phyloP scores from a whole-genome alignment of 805 yeast genomes.

The Pichia scutulata region DNA sequence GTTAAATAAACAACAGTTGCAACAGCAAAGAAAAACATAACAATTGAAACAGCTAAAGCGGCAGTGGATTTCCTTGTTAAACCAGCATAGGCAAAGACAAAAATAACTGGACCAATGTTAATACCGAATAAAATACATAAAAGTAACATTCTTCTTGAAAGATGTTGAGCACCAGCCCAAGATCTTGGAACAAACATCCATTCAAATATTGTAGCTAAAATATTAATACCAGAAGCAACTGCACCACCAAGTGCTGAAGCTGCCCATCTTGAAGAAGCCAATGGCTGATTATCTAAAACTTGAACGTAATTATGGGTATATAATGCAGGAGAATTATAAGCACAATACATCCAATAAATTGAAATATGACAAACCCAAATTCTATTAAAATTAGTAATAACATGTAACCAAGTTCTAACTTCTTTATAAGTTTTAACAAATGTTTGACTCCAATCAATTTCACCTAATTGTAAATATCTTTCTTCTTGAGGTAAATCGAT shows the following conservation, averaged over 20 bases:
- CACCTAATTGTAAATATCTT: slow-evolving; percentile 84
- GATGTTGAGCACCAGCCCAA: slow-evolving; percentile 99
- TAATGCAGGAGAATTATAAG: slow-evolving; percentile 85
- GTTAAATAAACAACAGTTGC: slow-evolving; percentile 81
- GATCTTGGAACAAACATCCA: slow-evolving; percentile 95
- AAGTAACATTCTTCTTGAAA: slow-evolving; percentile 79
- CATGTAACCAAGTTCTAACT: slow-evolving; percentile 95
- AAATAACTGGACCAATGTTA: slow-evolving; percentile 82
- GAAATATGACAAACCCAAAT: slow-evolving; percentile 93
- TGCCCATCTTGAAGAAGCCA: slow-evolving; percentile 88
- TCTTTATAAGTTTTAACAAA: slow-evolving; percentile 95
- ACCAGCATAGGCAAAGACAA: slow-evolving; percentile 76
- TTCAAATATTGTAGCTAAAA: slow-evolving; percentile 82
- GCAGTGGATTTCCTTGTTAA: slow-evolving; percentile 56
- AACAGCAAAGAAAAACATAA: slow-evolving; percentile 82
- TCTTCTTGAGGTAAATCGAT: slow-evolving; percentile 86
- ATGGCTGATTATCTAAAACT: slow-evolving; percentile 76
- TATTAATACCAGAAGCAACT: slow-evolving; percentile 73
- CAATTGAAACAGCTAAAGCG: slow-evolving; percentile 73
- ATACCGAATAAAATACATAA: slow-evolving; percentile 54
- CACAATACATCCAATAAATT: slow-evolving; percentile 89
- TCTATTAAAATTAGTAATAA: slow-evolving; percentile 93
- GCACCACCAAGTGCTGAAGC: slow-evolving; percentile 89
- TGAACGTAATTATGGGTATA: slow-evolving; percentile 85
- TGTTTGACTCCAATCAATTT: slow-evolving; percentile 84